Conservation (phyloP, 495 filamentous ascomycete genomes). For the Evernia prunastri region DNA sequence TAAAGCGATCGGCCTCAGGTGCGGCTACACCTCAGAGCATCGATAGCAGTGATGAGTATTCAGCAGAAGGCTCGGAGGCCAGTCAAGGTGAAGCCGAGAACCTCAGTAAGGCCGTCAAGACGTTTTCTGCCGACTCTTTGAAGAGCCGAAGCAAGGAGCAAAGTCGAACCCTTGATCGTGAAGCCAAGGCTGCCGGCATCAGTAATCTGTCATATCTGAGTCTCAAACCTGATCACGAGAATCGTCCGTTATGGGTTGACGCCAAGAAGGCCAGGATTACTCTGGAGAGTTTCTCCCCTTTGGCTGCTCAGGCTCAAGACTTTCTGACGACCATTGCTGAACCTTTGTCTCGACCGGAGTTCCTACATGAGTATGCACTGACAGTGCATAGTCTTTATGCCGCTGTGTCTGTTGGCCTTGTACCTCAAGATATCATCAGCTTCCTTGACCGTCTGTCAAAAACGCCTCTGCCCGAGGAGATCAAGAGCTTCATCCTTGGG, state of each 20-base stretch:
- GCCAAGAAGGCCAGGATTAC: conserved; percentile 75
- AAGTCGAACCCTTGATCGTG: conserved; percentile 39
- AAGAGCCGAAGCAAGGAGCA: conserved; percentile 37
- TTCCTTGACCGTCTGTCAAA: conserved; percentile 84
- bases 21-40: conserved; percentile 59
- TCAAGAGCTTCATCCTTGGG: conserved; percentile 70
- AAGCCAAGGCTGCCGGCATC: conserved; percentile 48
- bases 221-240: conserved; percentile 81
- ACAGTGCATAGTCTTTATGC: conserved; percentile 91
- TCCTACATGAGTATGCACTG: conserved; percentile 87
- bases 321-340: conserved; percentile 95
- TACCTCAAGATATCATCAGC: conserved; percentile 81
- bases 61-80: conserved; percentile 52
- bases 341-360: conserved; percentile 77
- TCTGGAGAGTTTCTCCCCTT: conserved; percentile 88
- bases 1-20: conserved; percentile 62
- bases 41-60: conserved; percentile 64
- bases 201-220: conserved; percentile 74
- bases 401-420: conserved; percentile 84
- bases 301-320: conserved; percentile 79
- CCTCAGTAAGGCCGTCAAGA: conserved; percentile 55
- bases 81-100: conserved; percentile 47
- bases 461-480: conserved; percentile 70
- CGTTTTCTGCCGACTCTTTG: conserved; percentile 55
- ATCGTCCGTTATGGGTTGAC: conserved; percentile 89